These are phyloP conservation scores for Corymbia maculata DNA, from an alignment of 345 rosid genomes.

Conservation along the genomic window DNA sequence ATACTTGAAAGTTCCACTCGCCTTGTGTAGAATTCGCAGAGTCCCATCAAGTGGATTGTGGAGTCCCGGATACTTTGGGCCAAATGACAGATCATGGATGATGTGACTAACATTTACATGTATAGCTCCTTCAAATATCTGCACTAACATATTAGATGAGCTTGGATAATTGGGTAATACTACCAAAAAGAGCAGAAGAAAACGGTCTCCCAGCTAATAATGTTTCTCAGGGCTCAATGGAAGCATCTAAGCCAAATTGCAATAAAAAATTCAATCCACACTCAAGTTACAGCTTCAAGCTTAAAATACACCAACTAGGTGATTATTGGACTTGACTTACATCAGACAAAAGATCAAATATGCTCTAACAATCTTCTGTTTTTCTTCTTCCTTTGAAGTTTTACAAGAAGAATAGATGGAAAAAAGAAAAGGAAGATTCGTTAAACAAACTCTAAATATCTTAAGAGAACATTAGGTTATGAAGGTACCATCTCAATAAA, in stretches of 20 bases:
- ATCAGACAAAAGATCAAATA: background rate
- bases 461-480: background rate
- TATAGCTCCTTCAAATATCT: conserved; percentile 86
- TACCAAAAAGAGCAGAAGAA: background rate
- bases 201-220: background rate
- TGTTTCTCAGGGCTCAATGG: background rate
- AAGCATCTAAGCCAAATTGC: background rate
- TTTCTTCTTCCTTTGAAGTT: background rate
- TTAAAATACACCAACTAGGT: background rate
- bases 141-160: conserved; percentile 3
- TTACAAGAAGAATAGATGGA: background rate
- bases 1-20: conserved; percentile 94
- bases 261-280: background rate
- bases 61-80: conserved; percentile 90
- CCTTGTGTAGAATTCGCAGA: conserved; percentile 43
- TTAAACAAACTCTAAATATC: background rate
- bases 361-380: background rate
- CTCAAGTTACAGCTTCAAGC: background rate
- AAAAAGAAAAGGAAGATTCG: background rate
- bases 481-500: background rate
- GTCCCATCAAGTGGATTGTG: conserved; percentile 97
- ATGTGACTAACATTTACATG: conserved; percentile 87
- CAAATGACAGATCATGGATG: conserved; percentile 87
- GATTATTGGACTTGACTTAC: background rate
- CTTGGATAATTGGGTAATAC: background rate